Evolutionary conservation across 768 basidiomycete genomes (phyloP).

Genomic region (Dioszegia hungarica): DNA sequence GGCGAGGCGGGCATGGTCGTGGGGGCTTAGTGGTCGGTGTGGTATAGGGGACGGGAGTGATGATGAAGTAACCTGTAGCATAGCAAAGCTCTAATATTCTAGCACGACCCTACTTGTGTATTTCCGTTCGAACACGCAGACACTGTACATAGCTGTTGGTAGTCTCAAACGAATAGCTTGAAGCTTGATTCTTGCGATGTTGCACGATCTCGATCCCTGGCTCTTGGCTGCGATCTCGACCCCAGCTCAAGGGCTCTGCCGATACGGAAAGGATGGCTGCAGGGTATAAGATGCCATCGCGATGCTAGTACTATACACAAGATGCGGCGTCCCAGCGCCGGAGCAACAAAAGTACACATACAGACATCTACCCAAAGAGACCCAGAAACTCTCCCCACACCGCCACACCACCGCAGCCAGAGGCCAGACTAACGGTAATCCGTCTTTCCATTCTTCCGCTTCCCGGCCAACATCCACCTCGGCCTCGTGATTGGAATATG

Average conservation of each 20-base stretch:
- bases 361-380: background rate
- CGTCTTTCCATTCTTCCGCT: constrained; percentile 49
- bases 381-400: too few relatives aligned
- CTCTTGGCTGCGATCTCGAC: too few relatives aligned
- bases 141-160: background rate
- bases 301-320: background rate
- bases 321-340: background rate
- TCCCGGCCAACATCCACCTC: constrained; percentile 47
- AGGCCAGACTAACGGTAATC: constrained; percentile 36
- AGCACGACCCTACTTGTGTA: too few relatives aligned
- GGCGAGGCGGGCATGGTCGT: constrained; percentile 30
- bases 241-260: background rate
- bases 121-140: too few relatives aligned
- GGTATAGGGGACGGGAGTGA: background rate
- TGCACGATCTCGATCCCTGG: too few relatives aligned
- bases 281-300: background rate
- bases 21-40: constrained; percentile 13
- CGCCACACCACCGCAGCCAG: too few relatives aligned
- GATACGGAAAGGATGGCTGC: background rate
- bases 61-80: background rate
- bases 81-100: too few relatives aligned
- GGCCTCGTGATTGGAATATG: constrained; percentile 49
- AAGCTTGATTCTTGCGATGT: background rate
- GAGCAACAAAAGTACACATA: background rate
- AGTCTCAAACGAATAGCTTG: too few relatives aligned